A percentile compares a stretch with the other conserved stretches of the same genome.
Conservation (phyloP, 2,329 filamentous ascomycete species). For the Trichoderma breve region DNA sequence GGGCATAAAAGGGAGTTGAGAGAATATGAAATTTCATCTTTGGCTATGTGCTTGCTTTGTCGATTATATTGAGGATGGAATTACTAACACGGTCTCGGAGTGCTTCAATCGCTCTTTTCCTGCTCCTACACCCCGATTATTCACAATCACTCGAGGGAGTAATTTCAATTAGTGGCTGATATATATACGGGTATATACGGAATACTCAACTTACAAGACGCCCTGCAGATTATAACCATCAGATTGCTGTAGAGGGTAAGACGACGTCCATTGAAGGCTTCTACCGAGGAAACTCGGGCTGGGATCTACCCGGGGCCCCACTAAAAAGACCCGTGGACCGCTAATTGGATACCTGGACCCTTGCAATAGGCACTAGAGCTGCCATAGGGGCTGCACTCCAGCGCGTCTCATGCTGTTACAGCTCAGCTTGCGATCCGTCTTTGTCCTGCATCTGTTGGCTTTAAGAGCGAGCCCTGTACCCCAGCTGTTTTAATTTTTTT, state of each 20-base stretch:
- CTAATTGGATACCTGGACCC: background rate
- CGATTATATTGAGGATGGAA: background rate
- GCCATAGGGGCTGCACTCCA: background rate
- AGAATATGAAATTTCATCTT: background rate
- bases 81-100: background rate
- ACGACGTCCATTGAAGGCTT: background rate
- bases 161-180: too few species aligned
- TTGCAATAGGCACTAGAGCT: background rate
- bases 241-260: background rate
- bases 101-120: background rate
- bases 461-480: background rate
- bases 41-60: background rate
- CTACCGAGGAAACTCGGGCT: slow-evolving; percentile 1
- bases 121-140: background rate
- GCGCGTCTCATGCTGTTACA: background rate
- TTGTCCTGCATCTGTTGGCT: background rate
- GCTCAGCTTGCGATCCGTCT: background rate
- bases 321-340: background rate
- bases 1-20: background rate
- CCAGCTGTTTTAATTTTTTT: background rate
- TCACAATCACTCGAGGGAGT: background rate
- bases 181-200: too few species aligned
- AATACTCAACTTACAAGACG: background rate
- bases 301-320: background rate
- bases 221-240: background rate